These are phyloP conservation scores for Sanghuangporus weigelae DNA, from an alignment of 1,284 basidiomycete genomes.

Conservation along the genomic window DNA sequence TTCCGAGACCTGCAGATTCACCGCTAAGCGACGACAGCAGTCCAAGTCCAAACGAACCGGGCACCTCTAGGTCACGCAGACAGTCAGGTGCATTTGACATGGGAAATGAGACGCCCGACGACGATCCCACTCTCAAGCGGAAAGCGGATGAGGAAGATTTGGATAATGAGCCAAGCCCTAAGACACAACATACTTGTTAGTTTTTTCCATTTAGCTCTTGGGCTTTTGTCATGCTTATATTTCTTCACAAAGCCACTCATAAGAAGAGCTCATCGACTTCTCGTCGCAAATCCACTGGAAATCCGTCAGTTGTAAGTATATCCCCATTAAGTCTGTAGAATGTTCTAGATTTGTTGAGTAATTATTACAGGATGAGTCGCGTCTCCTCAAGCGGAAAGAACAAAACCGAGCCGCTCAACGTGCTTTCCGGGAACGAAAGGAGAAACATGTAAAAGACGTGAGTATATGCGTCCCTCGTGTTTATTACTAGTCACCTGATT, in stretches of 20 bases:
- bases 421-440: slow-evolving; percentile 82
- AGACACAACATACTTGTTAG: slow-evolving; percentile 60
- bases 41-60: slow-evolving; percentile 60
- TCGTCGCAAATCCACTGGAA: slow-evolving; percentile 41
- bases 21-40: slow-evolving; percentile 47
- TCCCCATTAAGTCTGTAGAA: not conserved
- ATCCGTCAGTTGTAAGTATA: slow-evolving; percentile 34
- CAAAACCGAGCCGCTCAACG: slow-evolving; percentile 84
- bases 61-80: slow-evolving; percentile 23
- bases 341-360: slow-evolving; percentile 14
- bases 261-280: slow-evolving; percentile 23
- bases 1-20: slow-evolving; percentile 36
- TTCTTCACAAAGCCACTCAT: slow-evolving; percentile 17
- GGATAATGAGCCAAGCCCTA: slow-evolving; percentile 56
- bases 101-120: slow-evolving; percentile 29
- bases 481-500: slow-evolving; percentile 7
- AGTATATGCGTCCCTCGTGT: slow-evolving; percentile 29
- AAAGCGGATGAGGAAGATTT: slow-evolving; percentile 60
- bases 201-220: slow-evolving; percentile 16
- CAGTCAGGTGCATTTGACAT: slow-evolving; percentile 31
- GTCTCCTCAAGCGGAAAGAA: slow-evolving; percentile 77
- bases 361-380: slow-evolving; percentile 54
- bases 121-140: slow-evolving; percentile 54
- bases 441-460: slow-evolving; percentile 85
- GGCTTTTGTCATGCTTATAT: slow-evolving; percentile 15